phyloP scores from a whole-genome alignment of 352 stramenopile genomes.

The Globisporangium apiculatum region DNA sequence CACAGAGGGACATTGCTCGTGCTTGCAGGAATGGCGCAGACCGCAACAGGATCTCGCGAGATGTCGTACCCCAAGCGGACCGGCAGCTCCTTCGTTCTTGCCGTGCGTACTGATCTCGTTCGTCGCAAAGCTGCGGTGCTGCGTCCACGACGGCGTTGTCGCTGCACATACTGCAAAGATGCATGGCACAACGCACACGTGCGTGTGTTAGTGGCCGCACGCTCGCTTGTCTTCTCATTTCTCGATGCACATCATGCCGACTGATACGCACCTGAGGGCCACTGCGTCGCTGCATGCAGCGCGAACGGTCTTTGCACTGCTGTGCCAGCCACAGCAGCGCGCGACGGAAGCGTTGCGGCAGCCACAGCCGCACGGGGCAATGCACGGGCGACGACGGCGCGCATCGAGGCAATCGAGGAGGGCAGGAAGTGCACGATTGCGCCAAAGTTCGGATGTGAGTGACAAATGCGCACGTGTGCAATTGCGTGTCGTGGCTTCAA shows the following conservation, averaged over 20 bases:
- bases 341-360: not conserved
- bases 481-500: not conserved
- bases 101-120: constrained; percentile 18
- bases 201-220: not conserved
- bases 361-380: constrained; percentile 6
- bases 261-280: not conserved
- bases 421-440: not conserved
- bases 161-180: not conserved
- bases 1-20: too few relatives aligned
- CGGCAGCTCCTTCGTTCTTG: not conserved
- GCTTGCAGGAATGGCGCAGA: too few relatives aligned
- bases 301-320: not conserved
- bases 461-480: not conserved
- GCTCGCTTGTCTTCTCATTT: not conserved
- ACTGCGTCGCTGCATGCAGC: not conserved
- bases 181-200: not conserved
- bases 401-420: constrained; percentile 1
- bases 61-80: constrained; percentile 7
- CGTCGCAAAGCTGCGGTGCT: constrained; percentile 15
- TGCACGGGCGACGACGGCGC: constrained; percentile 6
- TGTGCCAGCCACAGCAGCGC: not conserved
- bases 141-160: not conserved
- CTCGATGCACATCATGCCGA: not conserved
- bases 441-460: not conserved
- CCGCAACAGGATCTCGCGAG: too few relatives aligned